Percentiles rank a stretch among this genome's conserved stretches.
Evolutionary conservation across 2,329 filamentous ascomycete species (phyloP).

Genomic region (Epichloe elymi): DNA sequence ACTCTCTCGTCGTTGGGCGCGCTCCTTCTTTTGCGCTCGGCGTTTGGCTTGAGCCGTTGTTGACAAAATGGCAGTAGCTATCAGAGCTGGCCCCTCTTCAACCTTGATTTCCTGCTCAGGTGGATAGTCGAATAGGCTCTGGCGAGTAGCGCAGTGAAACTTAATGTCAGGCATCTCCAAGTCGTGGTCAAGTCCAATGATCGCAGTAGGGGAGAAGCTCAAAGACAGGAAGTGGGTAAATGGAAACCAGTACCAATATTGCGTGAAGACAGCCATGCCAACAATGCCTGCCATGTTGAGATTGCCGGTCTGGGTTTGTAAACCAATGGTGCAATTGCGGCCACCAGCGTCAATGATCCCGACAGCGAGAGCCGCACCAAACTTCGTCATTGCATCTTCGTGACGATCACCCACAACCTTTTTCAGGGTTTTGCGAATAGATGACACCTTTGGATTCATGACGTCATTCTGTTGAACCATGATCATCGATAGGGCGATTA

Average conservation of each 20-base stretch:
- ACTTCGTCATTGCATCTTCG: conserved; percentile 99
- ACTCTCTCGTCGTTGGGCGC: conserved; percentile 75
- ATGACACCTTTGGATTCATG: conserved; percentile 92
- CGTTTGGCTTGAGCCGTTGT: conserved; percentile 96
- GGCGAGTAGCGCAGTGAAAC: conserved; percentile 87
- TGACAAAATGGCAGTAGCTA: conserved; percentile 89
- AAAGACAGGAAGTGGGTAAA: conserved; percentile 94
- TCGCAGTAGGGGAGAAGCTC: conserved; percentile 90
- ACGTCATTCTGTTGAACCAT: conserved; percentile 98
- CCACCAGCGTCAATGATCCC: conserved; percentile 97
- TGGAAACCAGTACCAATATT: conserved; percentile 99
- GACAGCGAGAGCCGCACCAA: conserved; percentile 83
- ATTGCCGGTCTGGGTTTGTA: conserved; percentile 96
- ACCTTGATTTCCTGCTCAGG: conserved; percentile 92
- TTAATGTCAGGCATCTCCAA: conserved; percentile 89
- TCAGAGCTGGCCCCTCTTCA: conserved; percentile 83
- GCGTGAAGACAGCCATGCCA: conserved; percentile 94
- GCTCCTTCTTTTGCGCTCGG: conserved; percentile 86
- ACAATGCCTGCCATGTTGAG: conserved; percentile 98
- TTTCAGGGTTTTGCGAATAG: conserved; percentile 82
- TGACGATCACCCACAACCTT: conserved; percentile 92
- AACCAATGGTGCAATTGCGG: conserved; percentile 93
- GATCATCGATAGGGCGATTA: conserved; percentile 94
- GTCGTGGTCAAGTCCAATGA: conserved; percentile 89
- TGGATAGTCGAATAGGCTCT: conserved; percentile 94